Conservation (phyloP, 352 stramenopile genomes). For the Pythium sukuiense region DNA sequence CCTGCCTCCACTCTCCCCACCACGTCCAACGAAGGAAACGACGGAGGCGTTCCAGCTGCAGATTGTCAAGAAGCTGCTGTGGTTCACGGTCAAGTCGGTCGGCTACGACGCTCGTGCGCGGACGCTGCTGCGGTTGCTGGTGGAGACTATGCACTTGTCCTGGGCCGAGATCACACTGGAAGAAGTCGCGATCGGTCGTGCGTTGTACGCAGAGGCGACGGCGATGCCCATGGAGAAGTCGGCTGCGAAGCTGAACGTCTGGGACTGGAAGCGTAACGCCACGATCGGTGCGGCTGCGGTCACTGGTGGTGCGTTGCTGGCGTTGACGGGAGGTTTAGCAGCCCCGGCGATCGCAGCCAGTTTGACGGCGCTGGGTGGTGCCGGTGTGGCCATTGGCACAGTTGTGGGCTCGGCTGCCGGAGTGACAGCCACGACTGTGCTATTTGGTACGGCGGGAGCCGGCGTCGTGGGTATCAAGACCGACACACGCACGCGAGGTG, state of each 20-base stretch:
- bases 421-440: slow-evolving; percentile 65
- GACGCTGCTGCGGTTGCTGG: slow-evolving; percentile 52
- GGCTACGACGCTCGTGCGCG: slow-evolving; percentile 75
- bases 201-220: slow-evolving; percentile 70
- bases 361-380: slow-evolving; percentile 60
- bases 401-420: slow-evolving; percentile 53
- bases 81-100: slow-evolving; percentile 76
- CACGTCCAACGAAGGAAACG: slow-evolving; percentile 20
- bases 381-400: slow-evolving; percentile 62
- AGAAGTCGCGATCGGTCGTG: slow-evolving; percentile 65
- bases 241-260: slow-evolving; percentile 50
- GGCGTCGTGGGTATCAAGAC: slow-evolving; percentile 82
- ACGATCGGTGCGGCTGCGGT: slow-evolving; percentile 71
- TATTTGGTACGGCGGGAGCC: slow-evolving; percentile 80
- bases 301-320: slow-evolving; percentile 67
- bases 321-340: slow-evolving; percentile 67
- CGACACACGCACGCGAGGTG: slow-evolving; percentile 65
- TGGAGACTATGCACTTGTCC: slow-evolving; percentile 46
- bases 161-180: slow-evolving; percentile 69
- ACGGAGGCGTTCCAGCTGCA: slow-evolving; percentile 52
- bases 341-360: slow-evolving; percentile 60
- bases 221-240: slow-evolving; percentile 73
- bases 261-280: slow-evolving; percentile 81
- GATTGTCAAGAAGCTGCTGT: slow-evolving; percentile 67
- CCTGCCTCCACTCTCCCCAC: slow-evolving; percentile 3